phyloP scores from a whole-genome alignment of 2,329 filamentous ascomycete genomes.

The Aspergillus piperis region DNA sequence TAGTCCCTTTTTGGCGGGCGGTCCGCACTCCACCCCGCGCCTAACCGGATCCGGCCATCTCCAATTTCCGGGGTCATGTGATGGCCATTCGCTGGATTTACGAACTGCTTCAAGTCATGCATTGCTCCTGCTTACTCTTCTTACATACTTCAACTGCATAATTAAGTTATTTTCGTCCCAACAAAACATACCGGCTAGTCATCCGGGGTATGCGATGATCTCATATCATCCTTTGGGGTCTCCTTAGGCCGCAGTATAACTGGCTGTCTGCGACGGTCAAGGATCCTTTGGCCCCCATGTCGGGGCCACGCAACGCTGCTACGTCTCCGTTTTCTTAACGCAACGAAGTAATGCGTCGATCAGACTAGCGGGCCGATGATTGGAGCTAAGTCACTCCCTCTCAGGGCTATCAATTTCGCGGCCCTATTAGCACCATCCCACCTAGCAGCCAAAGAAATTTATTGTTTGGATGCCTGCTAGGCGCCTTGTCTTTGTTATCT shows the following conservation, averaged over 20 bases:
- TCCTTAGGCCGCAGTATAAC: background rate
- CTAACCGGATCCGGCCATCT: background rate
- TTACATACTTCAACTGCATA: background rate
- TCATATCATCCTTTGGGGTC: background rate
- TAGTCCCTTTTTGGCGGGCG: background rate
- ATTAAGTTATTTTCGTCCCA: background rate
- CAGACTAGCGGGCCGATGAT: slow-evolving; percentile 1
- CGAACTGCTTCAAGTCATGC: background rate
- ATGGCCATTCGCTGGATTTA: too few relatives aligned
- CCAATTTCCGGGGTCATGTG: background rate
- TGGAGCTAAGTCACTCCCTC: background rate
- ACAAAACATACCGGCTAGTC: background rate
- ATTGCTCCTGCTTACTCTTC: background rate
- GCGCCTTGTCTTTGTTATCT: background rate
- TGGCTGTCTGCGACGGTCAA: background rate
- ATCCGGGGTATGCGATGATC: background rate
- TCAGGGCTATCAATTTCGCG: background rate
- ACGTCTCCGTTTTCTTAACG: background rate
- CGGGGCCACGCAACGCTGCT: slow-evolving; percentile 8
- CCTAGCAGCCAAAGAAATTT: background rate
- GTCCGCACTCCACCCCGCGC: background rate
- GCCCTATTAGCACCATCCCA: background rate
- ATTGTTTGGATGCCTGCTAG: background rate
- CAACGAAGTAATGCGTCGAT: slow-evolving; percentile 1
- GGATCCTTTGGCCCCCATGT: slow-evolving; percentile 1